Evolutionary conservation across 2,329 filamentous ascomycete genomes (phyloP).

Genomic region (Aureobasidium zeae): DNA sequence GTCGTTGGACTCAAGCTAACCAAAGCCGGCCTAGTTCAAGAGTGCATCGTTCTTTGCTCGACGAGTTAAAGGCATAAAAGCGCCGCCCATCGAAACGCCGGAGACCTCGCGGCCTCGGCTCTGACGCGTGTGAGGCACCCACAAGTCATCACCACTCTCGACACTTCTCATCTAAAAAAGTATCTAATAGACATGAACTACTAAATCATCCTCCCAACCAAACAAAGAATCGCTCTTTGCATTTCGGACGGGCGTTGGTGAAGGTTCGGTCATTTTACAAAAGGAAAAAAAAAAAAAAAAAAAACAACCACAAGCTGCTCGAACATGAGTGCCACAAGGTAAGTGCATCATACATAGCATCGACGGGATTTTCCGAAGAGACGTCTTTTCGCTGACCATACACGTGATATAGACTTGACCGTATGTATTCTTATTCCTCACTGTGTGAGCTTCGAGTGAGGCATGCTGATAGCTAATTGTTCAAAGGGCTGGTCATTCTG

Average conservation of each 20-base stretch:
- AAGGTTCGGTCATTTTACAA: neutral
- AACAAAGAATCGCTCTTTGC: slow-evolving; percentile 14
- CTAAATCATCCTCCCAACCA: neutral
- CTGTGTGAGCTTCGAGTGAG: no score
- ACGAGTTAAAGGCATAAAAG: slow-evolving; percentile 15
- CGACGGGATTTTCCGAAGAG: slow-evolving; percentile 13
- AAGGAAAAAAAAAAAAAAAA: no score
- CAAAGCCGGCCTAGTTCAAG: neutral
- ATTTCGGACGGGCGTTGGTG: slow-evolving; percentile 11
- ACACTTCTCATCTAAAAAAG: neutral
- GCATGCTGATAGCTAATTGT: slow-evolving; percentile 8
- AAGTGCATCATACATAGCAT: slow-evolving; percentile 10
- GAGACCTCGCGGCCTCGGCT: slow-evolving; percentile 14
- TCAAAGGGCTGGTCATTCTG: slow-evolving; percentile 15
- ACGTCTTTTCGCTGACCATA: slow-evolving; percentile 12
- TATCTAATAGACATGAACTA: slow-evolving; percentile 5
- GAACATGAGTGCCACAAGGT: slow-evolving; percentile 20
- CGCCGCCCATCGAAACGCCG: slow-evolving; percentile 13
- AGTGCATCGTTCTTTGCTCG: slow-evolving; percentile 9
- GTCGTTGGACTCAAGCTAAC: slow-evolving; percentile 1
- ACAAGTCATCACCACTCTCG: neutral
- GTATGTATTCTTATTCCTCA: slow-evolving; percentile 24
- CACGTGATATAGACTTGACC: slow-evolving; percentile 29
- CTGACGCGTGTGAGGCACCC: slow-evolving; percentile 12
- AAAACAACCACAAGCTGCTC: neutral